These are phyloP conservation scores for Pythium utonaiense DNA, from an alignment of 352 stramenopile species.

Conservation along the genomic window DNA sequence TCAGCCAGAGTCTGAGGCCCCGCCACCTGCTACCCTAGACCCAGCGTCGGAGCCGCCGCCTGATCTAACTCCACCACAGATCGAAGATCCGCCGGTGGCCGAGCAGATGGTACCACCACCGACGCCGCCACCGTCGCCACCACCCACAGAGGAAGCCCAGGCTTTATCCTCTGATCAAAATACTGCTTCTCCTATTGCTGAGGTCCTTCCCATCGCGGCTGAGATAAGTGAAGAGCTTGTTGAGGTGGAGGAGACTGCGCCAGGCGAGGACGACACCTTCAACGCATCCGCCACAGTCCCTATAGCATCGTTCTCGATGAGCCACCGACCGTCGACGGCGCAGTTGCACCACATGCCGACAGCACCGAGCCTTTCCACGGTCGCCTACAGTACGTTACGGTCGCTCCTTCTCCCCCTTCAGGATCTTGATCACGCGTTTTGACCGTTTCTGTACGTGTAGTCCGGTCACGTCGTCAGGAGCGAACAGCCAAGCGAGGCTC, in stretches of 20 bases:
- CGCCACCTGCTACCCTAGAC: not conserved
- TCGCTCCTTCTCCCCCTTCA: not conserved
- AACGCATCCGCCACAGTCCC: not conserved
- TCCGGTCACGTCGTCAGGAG: conserved; percentile 33
- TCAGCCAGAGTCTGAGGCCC: conserved; percentile 1
- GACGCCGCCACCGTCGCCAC: not conserved
- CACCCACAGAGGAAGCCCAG: not conserved
- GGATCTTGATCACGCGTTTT: not conserved
- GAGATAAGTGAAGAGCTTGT: not conserved
- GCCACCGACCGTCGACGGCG: not conserved
- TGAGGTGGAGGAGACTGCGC: not conserved
- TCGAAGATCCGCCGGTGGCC: not conserved
- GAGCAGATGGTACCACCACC: not conserved
- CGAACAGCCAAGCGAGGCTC: conserved; percentile 25
- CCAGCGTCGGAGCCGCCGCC: not conserved
- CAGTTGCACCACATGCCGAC: conserved; percentile 28
- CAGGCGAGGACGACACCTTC: not conserved
- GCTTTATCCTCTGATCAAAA: too few relatives aligned
- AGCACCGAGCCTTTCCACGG: conserved; percentile 22
- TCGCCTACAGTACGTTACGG: conserved; percentile 22
- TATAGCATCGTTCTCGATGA: not conserved
- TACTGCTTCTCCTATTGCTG: not conserved
- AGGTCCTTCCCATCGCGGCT: not conserved
- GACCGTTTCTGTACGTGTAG: not conserved
- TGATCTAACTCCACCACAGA: too few relatives aligned